phyloP scores from a whole-genome alignment of 2,329 filamentous ascomycete species.

The Fragosphaeria purpurea region DNA sequence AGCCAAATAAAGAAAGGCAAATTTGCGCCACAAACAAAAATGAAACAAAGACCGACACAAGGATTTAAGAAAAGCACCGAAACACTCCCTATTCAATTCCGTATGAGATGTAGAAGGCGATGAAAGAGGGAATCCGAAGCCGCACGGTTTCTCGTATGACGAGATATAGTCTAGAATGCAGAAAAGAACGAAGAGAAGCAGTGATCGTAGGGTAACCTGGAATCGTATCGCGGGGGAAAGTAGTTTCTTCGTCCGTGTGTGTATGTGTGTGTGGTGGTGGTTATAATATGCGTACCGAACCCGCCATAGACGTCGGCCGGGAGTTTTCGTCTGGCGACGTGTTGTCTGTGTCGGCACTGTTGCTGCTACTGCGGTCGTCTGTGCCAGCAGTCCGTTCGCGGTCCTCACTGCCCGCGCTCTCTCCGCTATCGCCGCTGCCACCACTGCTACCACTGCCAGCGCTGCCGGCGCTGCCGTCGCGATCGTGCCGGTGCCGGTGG shows the following conservation, averaged over 20 bases:
- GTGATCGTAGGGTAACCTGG: too few relatives aligned
- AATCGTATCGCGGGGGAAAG: too few relatives aligned
- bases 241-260: too few relatives aligned
- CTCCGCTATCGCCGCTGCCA: not conserved
- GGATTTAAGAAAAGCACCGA: slow-evolving; percentile 4
- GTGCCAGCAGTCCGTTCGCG: not conserved
- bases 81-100: too few relatives aligned
- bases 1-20: not conserved
- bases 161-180: too few relatives aligned
- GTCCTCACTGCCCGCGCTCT: not conserved
- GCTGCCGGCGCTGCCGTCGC: slow-evolving; percentile 46
- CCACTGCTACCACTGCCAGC: slow-evolving; percentile 45
- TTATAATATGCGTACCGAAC: slow-evolving; percentile 5
- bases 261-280: not conserved
- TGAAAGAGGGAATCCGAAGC: too few relatives aligned
- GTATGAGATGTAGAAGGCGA: too few relatives aligned
- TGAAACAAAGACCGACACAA: not conserved
- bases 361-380: slow-evolving; percentile 9
- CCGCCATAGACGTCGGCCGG: slow-evolving; percentile 3
- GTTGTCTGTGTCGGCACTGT: slow-evolving; percentile 10
- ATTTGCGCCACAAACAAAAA: not conserved
- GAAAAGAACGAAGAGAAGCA: too few relatives aligned
- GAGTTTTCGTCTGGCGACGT: slow-evolving; percentile 10
- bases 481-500: not conserved
- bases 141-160: too few relatives aligned